A percentile compares a stretch with the other conserved stretches of the same genome.
These are phyloP conservation scores for Candida freyschussii DNA, from an alignment of 1,139 yeast genomes.

Conservation along the genomic window DNA sequence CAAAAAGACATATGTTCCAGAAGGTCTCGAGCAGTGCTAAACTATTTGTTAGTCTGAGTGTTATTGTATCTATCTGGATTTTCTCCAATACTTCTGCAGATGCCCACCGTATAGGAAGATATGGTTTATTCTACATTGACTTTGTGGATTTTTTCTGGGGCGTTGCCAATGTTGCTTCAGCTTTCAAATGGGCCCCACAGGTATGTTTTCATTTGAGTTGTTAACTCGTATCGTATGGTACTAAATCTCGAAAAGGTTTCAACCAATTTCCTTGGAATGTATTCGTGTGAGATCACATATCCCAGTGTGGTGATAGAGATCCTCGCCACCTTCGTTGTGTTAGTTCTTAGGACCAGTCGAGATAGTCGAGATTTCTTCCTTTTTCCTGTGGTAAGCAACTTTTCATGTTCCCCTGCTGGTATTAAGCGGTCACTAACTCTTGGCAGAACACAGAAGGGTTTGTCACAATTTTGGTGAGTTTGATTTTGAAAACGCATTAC, in stretches of 20 bases:
- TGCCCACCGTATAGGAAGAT: slow-evolving; percentile 23
- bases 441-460: slow-evolving; percentile 5
- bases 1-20: slow-evolving; percentile 15
- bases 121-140: slow-evolving; percentile 30
- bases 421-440: background rate
- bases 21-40: slow-evolving; percentile 2
- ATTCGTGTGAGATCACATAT: slow-evolving; percentile 1
- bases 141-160: slow-evolving; percentile 31
- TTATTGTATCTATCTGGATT: slow-evolving; percentile 3
- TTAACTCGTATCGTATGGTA: no score
- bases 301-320: background rate
- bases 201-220: slow-evolving; percentile 5
- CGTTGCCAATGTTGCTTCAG: slow-evolving; percentile 18
- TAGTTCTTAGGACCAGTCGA: background rate
- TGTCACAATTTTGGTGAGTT: slow-evolving; percentile 3
- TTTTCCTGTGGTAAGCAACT: slow-evolving; percentile 11
- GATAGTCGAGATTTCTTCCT: slow-evolving; percentile 4
- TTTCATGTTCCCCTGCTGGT: no score
- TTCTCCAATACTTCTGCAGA: slow-evolving; percentile 9
- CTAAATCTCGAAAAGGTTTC: slow-evolving; percentile 1
- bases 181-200: slow-evolving; percentile 29
- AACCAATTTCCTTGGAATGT: slow-evolving; percentile 9
- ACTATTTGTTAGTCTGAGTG: background rate
- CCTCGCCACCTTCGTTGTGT: background rate
- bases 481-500: no score